Evolutionary conservation across 805 yeast genomes (phyloP).

Genomic region (Jamesozyma rosinii): DNA sequence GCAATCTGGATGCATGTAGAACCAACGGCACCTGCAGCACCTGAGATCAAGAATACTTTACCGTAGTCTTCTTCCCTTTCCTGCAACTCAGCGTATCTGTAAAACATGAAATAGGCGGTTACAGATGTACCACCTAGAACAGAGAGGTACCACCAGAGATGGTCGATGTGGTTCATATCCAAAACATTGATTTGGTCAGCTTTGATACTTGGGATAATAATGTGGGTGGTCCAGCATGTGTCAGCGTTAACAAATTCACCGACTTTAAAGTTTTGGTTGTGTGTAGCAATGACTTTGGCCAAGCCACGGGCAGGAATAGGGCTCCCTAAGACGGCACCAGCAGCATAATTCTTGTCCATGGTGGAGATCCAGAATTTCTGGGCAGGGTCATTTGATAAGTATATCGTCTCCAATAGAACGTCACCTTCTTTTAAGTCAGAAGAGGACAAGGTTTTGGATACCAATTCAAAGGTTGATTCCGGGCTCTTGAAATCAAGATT

Average conservation of each 20-base stretch:
- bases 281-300: slow-evolving; percentile 42
- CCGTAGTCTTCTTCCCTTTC: slow-evolving; percentile 32
- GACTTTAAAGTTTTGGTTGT: slow-evolving; percentile 30
- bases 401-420: slow-evolving; percentile 37
- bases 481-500: slow-evolving; percentile 18
- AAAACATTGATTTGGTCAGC: slow-evolving; percentile 4
- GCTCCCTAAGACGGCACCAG: slow-evolving; percentile 32
- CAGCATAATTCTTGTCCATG: slow-evolving; percentile 24
- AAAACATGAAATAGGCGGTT: slow-evolving; percentile 52
- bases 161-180: slow-evolving; percentile 19
- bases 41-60: slow-evolving; percentile 46
- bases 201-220: slow-evolving; percentile 24
- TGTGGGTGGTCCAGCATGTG: slow-evolving; percentile 43
- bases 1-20: slow-evolving; percentile 50
- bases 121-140: slow-evolving; percentile 49
- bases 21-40: slow-evolving; percentile 74
- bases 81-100: slow-evolving; percentile 39
- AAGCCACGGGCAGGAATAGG: slow-evolving; percentile 45
- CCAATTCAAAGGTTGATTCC: slow-evolving; percentile 28
- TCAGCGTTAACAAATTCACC: slow-evolving; percentile 39
- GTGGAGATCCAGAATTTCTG: slow-evolving; percentile 48
- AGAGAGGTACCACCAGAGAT: slow-evolving; percentile 39
- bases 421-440: slow-evolving; percentile 32
- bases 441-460: slow-evolving; percentile 13
- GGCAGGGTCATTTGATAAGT: slow-evolving; percentile 52